Base-by-base conservation (phyloP, 2,329 filamentous ascomycete species). In the Microcera coccophila region DNA sequence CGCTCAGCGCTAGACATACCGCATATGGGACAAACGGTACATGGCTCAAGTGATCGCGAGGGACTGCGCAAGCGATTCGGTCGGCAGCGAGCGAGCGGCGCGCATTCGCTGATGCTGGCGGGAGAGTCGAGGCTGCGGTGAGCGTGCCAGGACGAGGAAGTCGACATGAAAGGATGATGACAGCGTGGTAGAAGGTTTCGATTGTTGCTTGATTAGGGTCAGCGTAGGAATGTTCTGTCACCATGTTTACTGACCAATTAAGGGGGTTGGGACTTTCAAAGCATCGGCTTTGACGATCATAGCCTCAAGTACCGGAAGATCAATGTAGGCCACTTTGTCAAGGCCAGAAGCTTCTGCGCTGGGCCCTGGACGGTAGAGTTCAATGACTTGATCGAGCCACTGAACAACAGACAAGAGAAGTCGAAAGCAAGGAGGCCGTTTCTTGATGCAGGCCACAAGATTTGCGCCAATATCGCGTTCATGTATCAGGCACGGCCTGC, bases 151-250 rank as follows among this genome's bases (percentile, higher is more conserved):
- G 66, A 10, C 70, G 60, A 3, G 73, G 67, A 4, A 75, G 69
- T n/a, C 80, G 72, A 38, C 77, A 82, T 0, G 79, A 82, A 2
- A 84, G 64, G 8, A 84, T 81, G 26, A 78, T 75, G 5, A 84
- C 75, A 3, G 79, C 78, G 52, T 84, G 79, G 52, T 84, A 84
- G 14, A 84, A 73, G 1, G 77, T 73, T 50, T 84, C 80, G 5
- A 84, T 70, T 0, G 80, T 82, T 7, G 72, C 78, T 80, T 28
- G 4, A 5, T 3, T 1, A 19, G 20, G n/a, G 42, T 66, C 36
- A 65, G 58, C 11, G 8, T 9, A 21, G 15, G 3, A 33, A 15
- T n/a, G n/a, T n/a, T n/a, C n/a, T n/a, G n/a, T n/a, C n/a, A n/a
- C n/a, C n/a, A n/a, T n/a, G n/a, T n/a, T n/a, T 8, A 60, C 68